Base-by-base conservation (phyloP, 176 grass and related monocot genomes). In the Leersia perrieri region DNA sequence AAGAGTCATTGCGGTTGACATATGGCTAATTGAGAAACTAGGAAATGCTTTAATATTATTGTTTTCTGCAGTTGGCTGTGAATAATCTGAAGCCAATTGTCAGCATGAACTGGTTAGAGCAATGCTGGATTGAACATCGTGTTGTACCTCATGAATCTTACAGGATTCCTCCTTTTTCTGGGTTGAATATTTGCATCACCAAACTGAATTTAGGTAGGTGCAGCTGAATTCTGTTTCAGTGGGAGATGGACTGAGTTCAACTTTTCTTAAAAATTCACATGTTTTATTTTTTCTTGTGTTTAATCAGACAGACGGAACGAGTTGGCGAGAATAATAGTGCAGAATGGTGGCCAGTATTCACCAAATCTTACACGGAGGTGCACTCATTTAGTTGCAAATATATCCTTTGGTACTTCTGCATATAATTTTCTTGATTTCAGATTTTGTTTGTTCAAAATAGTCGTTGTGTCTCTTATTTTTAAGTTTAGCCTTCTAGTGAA, bases 321-420 rank as follows among this genome's bases (percentile, higher is more conserved):
- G 60, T 74, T 98, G 57, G 70, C 72, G 42, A 80, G 91, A 75
- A 62, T 94, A 73, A 88, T 98, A 87, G 64, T 87, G 76, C 87
- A 93, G 83, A 98, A 98, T 93, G 95, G 95, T 88, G 95, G 95
- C 34, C 80, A 82, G 61, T 98, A 94, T 88, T 98, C 95, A 78
- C 74, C 88, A 69, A 80, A 85, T 89, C 90, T 98, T 80, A 94
- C 95, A 68, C 87, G 73, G 68, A 92, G 92, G 70, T 98, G 92
- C 81, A 98, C 86, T 49, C 95, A 98, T 93, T 85, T 98, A 82
- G 75, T 98, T 83, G 89, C 95, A 89, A 89, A 94, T 87, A 98
- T 98, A 98, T 94, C 95, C 95, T 98, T 87, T 82, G 35, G 27
- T 85, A 2, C 41, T 78, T 78, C 18, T 82, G 38, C 34, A 16